Conservation (phyloP, 2,329 filamentous ascomycete species). For the Lachnellula suecica region DNA sequence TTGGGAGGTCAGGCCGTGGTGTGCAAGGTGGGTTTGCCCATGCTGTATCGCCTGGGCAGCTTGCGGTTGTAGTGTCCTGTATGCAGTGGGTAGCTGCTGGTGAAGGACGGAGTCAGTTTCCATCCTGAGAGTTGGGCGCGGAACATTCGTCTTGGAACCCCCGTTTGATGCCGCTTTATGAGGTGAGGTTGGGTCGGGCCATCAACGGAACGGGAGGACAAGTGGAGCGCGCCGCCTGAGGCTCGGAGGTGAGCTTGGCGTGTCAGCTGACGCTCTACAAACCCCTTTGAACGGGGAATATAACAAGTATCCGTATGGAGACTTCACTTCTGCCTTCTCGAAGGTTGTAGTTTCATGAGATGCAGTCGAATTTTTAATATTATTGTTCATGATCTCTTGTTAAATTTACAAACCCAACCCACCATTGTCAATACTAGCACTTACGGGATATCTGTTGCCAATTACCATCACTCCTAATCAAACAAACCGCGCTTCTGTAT, state of each 20-base stretch:
- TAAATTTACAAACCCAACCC: too few relatives aligned
- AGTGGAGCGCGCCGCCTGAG: background rate
- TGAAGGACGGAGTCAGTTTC: slow-evolving; percentile 31
- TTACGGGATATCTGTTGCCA: background rate
- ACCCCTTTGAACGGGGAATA: too few relatives aligned
- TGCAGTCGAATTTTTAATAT: too few relatives aligned
- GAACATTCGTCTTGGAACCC: slow-evolving; percentile 19
- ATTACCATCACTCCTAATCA: background rate
- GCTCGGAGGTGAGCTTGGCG: background rate
- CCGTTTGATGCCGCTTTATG: slow-evolving; percentile 29
- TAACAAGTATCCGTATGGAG: too few relatives aligned
- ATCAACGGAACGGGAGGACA: too few relatives aligned
- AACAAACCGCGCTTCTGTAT: too few relatives aligned
- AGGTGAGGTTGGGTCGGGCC: slow-evolving; percentile 14
- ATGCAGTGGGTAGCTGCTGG: slow-evolving; percentile 30
- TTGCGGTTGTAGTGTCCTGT: slow-evolving; percentile 32
- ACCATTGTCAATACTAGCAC: too few relatives aligned
- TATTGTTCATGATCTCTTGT: too few relatives aligned
- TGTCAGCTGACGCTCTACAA: too few relatives aligned
- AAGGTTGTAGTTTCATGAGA: too few relatives aligned
- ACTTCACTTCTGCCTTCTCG: too few relatives aligned
- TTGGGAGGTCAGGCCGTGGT: slow-evolving; percentile 36
- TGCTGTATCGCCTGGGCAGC: slow-evolving; percentile 32
- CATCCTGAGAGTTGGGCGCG: slow-evolving; percentile 29
- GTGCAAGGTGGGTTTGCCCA: slow-evolving; percentile 30